Base-by-base conservation (phyloP, 2,329 filamentous ascomycete genomes). In the Thermomyces lanuginosus region DNA sequence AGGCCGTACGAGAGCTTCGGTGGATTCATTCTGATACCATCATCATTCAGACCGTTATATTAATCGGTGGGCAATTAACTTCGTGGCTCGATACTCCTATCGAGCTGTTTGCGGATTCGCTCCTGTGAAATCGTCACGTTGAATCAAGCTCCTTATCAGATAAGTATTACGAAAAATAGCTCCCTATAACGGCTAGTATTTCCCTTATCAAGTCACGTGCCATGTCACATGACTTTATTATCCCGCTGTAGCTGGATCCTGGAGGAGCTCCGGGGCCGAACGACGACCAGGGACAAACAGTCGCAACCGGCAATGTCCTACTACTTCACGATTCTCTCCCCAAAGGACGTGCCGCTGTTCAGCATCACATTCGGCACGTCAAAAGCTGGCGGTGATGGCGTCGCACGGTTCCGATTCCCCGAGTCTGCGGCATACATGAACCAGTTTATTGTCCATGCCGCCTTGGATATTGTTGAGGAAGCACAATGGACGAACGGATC, bases 321-420 rank as follows among this genome's bases (percentile, higher is more conserved):
- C 66, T 93, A 93, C 63, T 95, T 98, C 59, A 80, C 80, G 48
- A 92, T 98, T 42, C 72, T 98, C 53, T 89, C 84, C 48, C 91
- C 83, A 12, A 80, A 82, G 44, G 89, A 98, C 62, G 91, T 86
- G 49, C 86, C 89, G 17, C 70, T 98, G 40, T 98, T 95, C 60
- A 86, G 92, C 59, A 72, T 91, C 56, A 84, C 92, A 49, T 98
- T 98, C 52, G 89, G 89, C 44, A 93, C 86, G 20, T 92, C 82
- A 21, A 93, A 93, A 56, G 77, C 83, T 43, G 84, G 86, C 58
- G 86, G 86, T 49, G 89, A 95, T 63, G 89, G 89, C 42, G 66
- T 83, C 49, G 70, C 86, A 24, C 77, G 80, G 46, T 95, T 93
- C 34, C 78, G 80, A 47, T 93, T 92, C 63, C 72, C 69, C 32